Percentiles rank a stretch among this genome's conserved stretches.
phyloP scores from a whole-genome alignment of 2,329 filamentous ascomycete genomes.

The Lecanicillium sp. region DNA sequence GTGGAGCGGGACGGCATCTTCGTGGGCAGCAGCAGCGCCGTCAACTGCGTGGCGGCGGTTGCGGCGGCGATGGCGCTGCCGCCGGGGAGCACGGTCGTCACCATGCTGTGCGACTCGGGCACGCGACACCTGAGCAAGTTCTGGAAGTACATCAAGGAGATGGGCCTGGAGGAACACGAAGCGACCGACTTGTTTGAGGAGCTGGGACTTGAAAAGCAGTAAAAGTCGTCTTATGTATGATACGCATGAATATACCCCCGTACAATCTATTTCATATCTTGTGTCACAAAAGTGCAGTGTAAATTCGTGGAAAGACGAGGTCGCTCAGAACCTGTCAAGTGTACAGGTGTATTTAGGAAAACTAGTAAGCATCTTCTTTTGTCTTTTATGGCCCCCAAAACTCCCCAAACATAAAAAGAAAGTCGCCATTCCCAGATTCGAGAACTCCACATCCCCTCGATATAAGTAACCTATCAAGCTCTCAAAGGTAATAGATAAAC shows the following conservation, averaged over 20 bases:
- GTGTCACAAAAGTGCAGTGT: neutral
- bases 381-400: neutral
- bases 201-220: conserved; percentile 36
- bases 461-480: neutral
- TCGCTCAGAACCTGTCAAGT: neutral
- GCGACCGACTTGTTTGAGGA: conserved; percentile 43
- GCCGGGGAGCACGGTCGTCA: conserved; percentile 63
- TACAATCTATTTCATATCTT: neutral
- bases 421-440: conserved; percentile 7
- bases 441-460: neutral
- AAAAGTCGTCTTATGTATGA: conserved; percentile 5
- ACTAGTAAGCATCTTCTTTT: conserved; percentile 6
- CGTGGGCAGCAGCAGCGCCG: conserved; percentile 88
- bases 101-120: conserved; percentile 80
- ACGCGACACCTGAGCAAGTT: conserved; percentile 78
- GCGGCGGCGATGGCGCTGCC: conserved; percentile 59
- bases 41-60: conserved; percentile 84
- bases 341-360: conserved; percentile 1
- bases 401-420: neutral
- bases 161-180: conserved; percentile 57
- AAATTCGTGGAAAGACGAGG: neutral
- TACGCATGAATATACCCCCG: conserved; percentile 10
- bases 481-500: conserved; percentile 1
- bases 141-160: conserved; percentile 65
- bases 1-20: conserved; percentile 96